These are phyloP conservation scores for Priceomyces melissophilus DNA, from an alignment of 805 yeast species.

Conservation along the genomic window DNA sequence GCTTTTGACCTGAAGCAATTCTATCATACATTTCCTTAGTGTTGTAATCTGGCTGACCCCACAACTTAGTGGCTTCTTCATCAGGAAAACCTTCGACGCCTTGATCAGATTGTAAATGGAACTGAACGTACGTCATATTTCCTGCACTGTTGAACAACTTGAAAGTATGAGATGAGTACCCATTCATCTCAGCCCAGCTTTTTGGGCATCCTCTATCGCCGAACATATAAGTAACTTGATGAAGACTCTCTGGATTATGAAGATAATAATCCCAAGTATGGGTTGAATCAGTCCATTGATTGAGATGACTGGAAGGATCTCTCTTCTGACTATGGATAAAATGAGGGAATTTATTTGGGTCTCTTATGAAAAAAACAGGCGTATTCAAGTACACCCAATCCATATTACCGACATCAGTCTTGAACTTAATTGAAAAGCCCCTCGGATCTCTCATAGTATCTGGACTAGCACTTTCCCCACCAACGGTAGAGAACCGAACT, in stretches of 20 bases:
- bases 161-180: slow-evolving; percentile 64
- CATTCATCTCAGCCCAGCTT: slow-evolving; percentile 54
- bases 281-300: slow-evolving; percentile 44
- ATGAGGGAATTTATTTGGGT: slow-evolving; percentile 61
- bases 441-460: slow-evolving; percentile 69
- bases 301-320: slow-evolving; percentile 55
- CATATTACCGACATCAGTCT: slow-evolving; percentile 64
- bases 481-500: slow-evolving; percentile 62
- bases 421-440: slow-evolving; percentile 63
- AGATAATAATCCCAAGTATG: slow-evolving; percentile 57
- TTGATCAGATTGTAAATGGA: slow-evolving; percentile 50
- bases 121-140: slow-evolving; percentile 51
- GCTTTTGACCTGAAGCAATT: slow-evolving; percentile 47
- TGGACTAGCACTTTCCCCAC: slow-evolving; percentile 65
- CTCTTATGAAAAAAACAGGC: slow-evolving; percentile 63
- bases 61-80: slow-evolving; percentile 45
- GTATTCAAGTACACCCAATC: slow-evolving; percentile 77
- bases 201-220: slow-evolving; percentile 61
- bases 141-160: slow-evolving; percentile 53
- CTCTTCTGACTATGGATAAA: slow-evolving; percentile 71
- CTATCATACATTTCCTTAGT: slow-evolving; percentile 34
- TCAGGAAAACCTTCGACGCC: slow-evolving; percentile 43
- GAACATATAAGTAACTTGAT: slow-evolving; percentile 56
- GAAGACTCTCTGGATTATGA: slow-evolving; percentile 54
- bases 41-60: slow-evolving; percentile 45